These are phyloP conservation scores for Russula sp. DNA, from an alignment of 768 basidiomycete species.

Conservation along the genomic window DNA sequence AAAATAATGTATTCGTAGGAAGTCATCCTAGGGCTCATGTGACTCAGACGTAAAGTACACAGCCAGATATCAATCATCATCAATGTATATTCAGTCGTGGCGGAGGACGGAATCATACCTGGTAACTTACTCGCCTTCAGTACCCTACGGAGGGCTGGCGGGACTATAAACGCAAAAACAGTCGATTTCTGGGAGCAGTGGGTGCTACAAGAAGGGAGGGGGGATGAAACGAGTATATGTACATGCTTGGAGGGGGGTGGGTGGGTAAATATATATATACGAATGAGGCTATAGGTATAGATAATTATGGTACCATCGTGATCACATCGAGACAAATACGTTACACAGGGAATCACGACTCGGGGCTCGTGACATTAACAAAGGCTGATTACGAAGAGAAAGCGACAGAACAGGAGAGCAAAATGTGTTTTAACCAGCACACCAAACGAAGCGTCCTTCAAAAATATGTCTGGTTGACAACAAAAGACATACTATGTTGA, in stretches of 20 bases:
- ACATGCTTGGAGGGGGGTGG: conserved; percentile 15
- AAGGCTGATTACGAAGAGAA: conserved; percentile 3
- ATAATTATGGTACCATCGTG: conserved; percentile 2
- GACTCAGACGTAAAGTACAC: not conserved
- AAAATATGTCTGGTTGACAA: not conserved
- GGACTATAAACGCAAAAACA: not conserved
- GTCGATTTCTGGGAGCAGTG: conserved; percentile 14
- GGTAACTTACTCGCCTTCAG: not conserved
- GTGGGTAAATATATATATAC: conserved; percentile 9
- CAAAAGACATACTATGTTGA: not conserved
- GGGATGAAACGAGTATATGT: conserved; percentile 13
- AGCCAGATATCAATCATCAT: not conserved
- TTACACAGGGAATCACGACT: no score
- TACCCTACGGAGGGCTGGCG: not conserved
- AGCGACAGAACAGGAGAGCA: conserved; percentile 5
- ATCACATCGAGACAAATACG: not conserved
- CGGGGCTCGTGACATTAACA: conserved; percentile 3
- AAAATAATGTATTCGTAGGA: not conserved
- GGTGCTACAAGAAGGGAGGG: conserved; percentile 10
- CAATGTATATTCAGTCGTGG: not conserved
- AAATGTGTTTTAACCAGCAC: not conserved
- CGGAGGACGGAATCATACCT: not conserved
- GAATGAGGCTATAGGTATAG: conserved; percentile 5
- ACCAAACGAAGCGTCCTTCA: conserved; percentile 2
- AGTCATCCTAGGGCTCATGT: not conserved